Evolutionary conservation across 345 rosid genomes (phyloP).

Genomic region (Eucalyptus sp.): DNA sequence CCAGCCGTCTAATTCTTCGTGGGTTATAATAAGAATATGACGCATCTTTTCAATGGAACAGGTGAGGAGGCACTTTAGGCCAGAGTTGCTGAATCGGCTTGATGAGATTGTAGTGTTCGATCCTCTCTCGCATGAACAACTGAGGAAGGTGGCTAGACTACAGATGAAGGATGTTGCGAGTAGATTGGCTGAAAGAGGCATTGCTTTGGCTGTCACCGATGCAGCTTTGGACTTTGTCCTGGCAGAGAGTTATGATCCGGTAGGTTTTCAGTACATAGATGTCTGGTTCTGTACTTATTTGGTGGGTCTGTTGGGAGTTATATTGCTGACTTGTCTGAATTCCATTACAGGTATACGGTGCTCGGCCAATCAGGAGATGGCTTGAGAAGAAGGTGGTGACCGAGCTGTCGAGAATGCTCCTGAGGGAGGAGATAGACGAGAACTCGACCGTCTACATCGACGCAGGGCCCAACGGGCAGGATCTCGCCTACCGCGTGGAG

Average conservation of each 20-base stretch:
- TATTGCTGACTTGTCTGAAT: background rate
- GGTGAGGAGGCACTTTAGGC: conserved; percentile 80
- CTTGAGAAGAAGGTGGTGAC: conserved; percentile 92
- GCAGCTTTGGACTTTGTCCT: conserved; percentile 62
- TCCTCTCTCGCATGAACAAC: conserved; percentile 83
- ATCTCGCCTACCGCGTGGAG: conserved; percentile 43
- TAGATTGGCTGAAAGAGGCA: conserved; percentile 77
- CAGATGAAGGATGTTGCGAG: conserved; percentile 83
- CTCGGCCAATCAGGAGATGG: conserved; percentile 92
- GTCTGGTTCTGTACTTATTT: background rate
- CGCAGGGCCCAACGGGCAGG: conserved; percentile 23
- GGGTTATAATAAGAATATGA: background rate
- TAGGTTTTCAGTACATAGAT: conserved; percentile 7
- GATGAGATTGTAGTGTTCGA: conserved; percentile 90
- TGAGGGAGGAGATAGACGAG: conserved; percentile 81
- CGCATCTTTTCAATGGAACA: background rate
- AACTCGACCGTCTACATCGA: conserved; percentile 78
- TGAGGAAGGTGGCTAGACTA: conserved; percentile 66
- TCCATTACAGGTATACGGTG: conserved; percentile 64
- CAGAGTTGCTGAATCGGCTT: conserved; percentile 77
- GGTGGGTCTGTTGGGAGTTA: background rate
- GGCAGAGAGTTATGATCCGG: conserved; percentile 82
- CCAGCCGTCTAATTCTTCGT: background rate
- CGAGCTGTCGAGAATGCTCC: conserved; percentile 68
- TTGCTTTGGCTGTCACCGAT: conserved; percentile 79